Percentiles rank a stretch among this genome's conserved stretches.
Evolutionary conservation across 2,329 filamentous ascomycete species (phyloP).

Genomic region (Tolypocladium ovalisporum): DNA sequence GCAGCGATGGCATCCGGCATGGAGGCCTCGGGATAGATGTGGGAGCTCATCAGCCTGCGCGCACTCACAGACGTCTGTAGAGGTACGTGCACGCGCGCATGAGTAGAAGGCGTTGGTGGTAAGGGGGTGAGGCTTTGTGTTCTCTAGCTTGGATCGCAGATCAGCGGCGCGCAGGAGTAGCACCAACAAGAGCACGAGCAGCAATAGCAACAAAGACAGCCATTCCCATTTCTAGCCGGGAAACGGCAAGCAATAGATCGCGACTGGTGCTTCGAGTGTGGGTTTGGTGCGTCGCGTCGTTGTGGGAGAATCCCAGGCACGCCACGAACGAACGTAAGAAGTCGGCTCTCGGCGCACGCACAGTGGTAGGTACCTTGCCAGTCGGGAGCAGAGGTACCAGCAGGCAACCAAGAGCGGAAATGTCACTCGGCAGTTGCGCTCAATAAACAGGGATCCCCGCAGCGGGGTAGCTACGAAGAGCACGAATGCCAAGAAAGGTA

Average conservation of each 20-base stretch:
- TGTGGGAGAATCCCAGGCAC: not conserved
- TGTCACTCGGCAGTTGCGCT: not conserved
- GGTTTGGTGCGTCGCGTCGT: not conserved
- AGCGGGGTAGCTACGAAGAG: not conserved
- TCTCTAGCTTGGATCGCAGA: not conserved
- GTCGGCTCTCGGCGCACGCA: not conserved
- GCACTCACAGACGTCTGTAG: not conserved
- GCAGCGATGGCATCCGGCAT: constrained; percentile 12
- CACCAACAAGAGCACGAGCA: not conserved
- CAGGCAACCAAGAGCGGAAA: no score
- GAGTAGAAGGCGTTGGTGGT: not conserved
- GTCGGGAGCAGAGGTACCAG: not conserved
- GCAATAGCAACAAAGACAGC: not conserved
- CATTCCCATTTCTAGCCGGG: not conserved
- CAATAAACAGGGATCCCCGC: not conserved
- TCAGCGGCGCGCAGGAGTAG: not conserved
- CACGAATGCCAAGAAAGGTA: no score
- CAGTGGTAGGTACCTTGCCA: no score
- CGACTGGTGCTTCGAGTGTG: no score
- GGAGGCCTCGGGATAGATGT: constrained; percentile 5
- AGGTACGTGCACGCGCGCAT: not conserved
- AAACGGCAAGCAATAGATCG: not conserved
- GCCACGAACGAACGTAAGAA: no score
- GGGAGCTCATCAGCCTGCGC: constrained; percentile 1
- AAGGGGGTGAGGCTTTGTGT: not conserved